Percentiles rank a stretch among this genome's conserved stretches.
Conservation (phyloP, 805 yeast genomes). For the Jamesozyma rosinii region DNA sequence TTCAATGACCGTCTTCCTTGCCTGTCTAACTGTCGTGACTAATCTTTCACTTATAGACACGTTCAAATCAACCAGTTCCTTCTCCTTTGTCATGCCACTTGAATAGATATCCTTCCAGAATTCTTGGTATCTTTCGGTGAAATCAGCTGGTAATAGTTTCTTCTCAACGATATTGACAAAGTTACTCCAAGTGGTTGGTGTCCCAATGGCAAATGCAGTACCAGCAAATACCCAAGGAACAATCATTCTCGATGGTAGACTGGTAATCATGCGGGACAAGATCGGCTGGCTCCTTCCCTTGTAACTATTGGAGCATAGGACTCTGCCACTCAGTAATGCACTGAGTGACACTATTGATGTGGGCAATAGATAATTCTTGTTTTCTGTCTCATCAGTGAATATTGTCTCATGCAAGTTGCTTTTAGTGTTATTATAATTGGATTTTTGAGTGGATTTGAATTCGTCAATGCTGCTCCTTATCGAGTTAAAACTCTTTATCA, state of each 20-base stretch:
- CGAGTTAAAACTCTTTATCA: conserved; percentile 7
- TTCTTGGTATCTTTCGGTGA: conserved; percentile 2
- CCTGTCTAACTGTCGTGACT: not conserved
- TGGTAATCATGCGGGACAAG: conserved; percentile 12
- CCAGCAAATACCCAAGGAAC: conserved; percentile 17
- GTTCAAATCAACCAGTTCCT: not conserved
- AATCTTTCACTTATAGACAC: not conserved
- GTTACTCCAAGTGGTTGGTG: conserved; percentile 23
- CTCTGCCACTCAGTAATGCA: conserved; percentile 23
- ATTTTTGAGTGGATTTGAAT: not conserved
- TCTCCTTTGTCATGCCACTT: not conserved
- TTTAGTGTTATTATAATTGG: not conserved
- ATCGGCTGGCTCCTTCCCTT: conserved; percentile 8
- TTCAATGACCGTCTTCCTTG: conserved; percentile 6
- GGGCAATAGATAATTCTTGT: conserved; percentile 19
- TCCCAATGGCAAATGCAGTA: conserved; percentile 14
- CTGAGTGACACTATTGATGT: conserved; percentile 21
- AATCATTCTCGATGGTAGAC: conserved; percentile 21
- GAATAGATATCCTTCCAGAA: not conserved
- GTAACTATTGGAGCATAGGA: conserved; percentile 14
- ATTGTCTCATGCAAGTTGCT: conserved; percentile 13
- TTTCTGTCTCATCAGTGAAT: conserved; percentile 19
- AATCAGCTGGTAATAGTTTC: conserved; percentile 15
- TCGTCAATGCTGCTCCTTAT: conserved; percentile 3
- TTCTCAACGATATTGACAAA: conserved; percentile 9